Conservation (phyloP, 140 eudicot species). For the Stevia rebaudiana region DNA sequence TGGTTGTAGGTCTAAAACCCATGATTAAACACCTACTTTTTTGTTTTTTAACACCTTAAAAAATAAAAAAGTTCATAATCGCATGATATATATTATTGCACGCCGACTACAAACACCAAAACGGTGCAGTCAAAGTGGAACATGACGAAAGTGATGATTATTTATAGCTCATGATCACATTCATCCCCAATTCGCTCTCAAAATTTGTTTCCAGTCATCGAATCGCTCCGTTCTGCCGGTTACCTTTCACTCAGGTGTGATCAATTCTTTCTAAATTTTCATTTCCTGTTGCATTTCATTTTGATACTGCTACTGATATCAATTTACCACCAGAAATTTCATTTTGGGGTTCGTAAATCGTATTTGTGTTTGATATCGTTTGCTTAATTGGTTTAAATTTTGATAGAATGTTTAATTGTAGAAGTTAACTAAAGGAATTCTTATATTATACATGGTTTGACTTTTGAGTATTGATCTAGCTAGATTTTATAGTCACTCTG, state of each 20-base stretch:
- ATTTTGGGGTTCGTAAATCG: neutral
- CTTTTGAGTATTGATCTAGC: neutral
- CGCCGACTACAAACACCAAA: neutral
- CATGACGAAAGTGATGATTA: neutral
- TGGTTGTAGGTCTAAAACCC: too few species aligned
- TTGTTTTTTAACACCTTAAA: too few species aligned
- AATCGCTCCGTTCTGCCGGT: neutral
- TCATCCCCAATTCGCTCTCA: neutral
- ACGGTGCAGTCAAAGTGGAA: conserved; percentile 2
- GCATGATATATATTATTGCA: too few species aligned
- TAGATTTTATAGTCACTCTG: neutral
- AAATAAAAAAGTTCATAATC: too few species aligned
- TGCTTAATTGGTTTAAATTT: neutral
- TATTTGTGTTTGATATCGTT: neutral
- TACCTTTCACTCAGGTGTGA: conserved; percentile 10
- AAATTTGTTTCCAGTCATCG: conserved; percentile 5
- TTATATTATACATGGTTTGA: neutral
- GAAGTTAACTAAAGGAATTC: neutral
- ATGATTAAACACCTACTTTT: too few species aligned
- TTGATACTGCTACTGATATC: neutral
- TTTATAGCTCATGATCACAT: neutral
- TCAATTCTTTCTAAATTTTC: neutral
- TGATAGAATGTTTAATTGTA: neutral
- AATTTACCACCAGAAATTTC: neutral
- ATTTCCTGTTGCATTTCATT: neutral